phyloP scores from a whole-genome alignment of 2,329 filamentous ascomycete species.

The Chalaropsis ovoidea region DNA sequence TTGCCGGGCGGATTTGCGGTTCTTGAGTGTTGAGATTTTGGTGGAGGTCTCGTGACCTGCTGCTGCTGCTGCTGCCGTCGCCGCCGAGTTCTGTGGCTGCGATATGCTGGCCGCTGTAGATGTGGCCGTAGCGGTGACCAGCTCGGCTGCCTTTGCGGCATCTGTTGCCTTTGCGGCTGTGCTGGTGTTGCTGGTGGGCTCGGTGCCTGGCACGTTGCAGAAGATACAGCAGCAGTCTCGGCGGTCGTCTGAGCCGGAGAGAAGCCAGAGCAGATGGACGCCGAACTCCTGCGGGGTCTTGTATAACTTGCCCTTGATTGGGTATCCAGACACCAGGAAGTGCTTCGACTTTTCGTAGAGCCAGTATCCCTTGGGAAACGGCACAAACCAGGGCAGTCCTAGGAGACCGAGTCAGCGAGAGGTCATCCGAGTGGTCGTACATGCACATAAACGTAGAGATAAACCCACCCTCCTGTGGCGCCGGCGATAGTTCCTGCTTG shows the following conservation, averaged over 20 bases:
- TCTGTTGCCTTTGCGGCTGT: constrained; percentile 7
- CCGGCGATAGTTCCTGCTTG: constrained; percentile 38
- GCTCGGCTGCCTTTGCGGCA: neutral
- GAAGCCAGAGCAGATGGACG: constrained; percentile 44
- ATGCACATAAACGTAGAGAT: neutral
- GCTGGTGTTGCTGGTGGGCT: constrained; percentile 30
- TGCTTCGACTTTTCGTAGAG: constrained; percentile 41
- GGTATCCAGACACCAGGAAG: constrained; percentile 43
- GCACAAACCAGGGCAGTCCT: constrained; percentile 38
- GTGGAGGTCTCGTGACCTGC: constrained; percentile 15
- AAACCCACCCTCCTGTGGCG: constrained; percentile 33
- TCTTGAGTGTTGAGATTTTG: constrained; percentile 24
- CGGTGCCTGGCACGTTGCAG: constrained; percentile 34
- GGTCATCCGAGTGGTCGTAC: neutral
- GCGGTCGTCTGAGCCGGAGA: constrained; percentile 40
- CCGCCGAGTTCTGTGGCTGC: constrained; percentile 16
- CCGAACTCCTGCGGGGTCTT: constrained; percentile 46
- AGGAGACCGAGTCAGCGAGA: constrained; percentile 2
- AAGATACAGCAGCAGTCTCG: constrained; percentile 44
- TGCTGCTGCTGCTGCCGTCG: constrained; percentile 17
- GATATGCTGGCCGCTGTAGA: neutral
- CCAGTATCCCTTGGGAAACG: constrained; percentile 40
- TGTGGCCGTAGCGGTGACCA: constrained; percentile 25
- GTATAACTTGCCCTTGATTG: constrained; percentile 40
- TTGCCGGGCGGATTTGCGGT: constrained; percentile 14